Conservation (phyloP, 2,329 filamentous ascomycete species). For the Fusarium praegraminearum region DNA sequence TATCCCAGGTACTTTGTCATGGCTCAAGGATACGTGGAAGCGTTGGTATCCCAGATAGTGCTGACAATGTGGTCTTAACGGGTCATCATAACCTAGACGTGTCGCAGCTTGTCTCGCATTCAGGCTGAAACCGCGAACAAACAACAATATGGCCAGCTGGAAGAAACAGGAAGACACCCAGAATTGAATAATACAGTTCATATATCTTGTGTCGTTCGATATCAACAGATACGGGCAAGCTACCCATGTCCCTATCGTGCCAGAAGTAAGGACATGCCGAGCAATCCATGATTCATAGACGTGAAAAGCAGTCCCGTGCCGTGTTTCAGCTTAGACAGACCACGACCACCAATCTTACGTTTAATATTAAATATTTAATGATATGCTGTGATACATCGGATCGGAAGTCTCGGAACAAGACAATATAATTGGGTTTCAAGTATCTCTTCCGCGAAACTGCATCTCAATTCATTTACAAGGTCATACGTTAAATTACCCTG, state of each 20-base stretch:
- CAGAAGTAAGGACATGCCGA: background rate
- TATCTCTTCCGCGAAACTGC: background rate
- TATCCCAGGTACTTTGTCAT: background rate
- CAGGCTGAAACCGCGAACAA: too few relatives aligned
- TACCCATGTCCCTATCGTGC: background rate
- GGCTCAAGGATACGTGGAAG: background rate
- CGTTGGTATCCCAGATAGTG: background rate
- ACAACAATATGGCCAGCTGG: background rate
- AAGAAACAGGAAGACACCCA: background rate
- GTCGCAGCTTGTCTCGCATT: background rate
- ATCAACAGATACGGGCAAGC: background rate
- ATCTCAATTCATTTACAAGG: background rate
- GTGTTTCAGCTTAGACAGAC: background rate
- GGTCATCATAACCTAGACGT: background rate
- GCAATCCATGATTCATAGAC: conserved; percentile 12
- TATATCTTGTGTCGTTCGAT: background rate
- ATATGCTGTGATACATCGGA: background rate
- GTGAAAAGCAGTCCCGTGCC: background rate
- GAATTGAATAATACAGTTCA: background rate
- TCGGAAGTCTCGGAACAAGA: background rate
- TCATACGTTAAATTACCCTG: too few relatives aligned
- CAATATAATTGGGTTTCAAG: background rate
- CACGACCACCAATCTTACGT: background rate
- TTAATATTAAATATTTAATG: too few relatives aligned
- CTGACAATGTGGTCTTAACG: background rate